Evolutionary conservation across 78 protist genomes (phyloP).

Genomic region (Pirum gemmata): DNA sequence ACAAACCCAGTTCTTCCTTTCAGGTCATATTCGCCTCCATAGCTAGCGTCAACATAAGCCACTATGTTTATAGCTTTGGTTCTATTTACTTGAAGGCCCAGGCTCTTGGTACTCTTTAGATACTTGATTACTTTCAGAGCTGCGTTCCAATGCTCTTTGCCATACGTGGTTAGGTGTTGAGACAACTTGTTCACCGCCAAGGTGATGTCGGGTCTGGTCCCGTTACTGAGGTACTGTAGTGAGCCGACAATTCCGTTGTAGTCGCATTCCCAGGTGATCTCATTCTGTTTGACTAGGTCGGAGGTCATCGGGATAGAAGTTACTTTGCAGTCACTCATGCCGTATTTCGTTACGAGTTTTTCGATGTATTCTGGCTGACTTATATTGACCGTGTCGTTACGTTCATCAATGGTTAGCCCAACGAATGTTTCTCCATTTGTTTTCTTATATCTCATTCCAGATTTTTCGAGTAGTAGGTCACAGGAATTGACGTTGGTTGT

Average conservation of each 20-base stretch:
- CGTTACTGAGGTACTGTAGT: not conserved
- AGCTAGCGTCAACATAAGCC: not conserved
- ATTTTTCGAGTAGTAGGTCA: not conserved
- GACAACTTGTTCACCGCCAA: not conserved
- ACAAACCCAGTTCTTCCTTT: not conserved
- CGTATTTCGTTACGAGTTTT: not conserved
- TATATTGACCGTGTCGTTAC: too few relatives aligned
- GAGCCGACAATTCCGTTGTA: not conserved
- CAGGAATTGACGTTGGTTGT: not conserved
- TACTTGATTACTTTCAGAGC: not conserved
- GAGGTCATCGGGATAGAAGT: not conserved
- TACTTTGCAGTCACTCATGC: not conserved
- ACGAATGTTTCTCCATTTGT: not conserved
- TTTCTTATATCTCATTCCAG: not conserved
- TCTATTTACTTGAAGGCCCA: not conserved
- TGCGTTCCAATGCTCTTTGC: not conserved
- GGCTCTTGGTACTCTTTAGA: not conserved
- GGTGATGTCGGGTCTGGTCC: not conserved
- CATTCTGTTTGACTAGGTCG: not conserved
- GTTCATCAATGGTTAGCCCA: not conserved
- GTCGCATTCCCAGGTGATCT: not conserved
- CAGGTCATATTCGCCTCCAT: not conserved
- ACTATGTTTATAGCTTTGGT: not conserved
- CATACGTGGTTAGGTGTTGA: not conserved
- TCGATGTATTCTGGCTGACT: not conserved